phyloP scores from a whole-genome alignment of 805 yeast genomes.

The Ogataea paradorogensis region DNA sequence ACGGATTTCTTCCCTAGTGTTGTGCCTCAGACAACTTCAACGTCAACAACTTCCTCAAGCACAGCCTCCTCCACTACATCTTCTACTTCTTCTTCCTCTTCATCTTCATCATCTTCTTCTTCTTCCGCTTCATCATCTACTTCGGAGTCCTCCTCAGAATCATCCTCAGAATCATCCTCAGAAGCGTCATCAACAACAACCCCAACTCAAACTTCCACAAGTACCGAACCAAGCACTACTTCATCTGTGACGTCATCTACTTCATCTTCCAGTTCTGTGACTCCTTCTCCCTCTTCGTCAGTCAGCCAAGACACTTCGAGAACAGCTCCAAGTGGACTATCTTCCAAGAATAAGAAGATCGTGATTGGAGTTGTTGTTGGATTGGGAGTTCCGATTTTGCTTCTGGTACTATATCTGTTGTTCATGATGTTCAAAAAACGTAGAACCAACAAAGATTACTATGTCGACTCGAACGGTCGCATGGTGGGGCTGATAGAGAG shows the following conservation, averaged over 20 bases:
- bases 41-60: not conserved
- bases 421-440: constrained; percentile 20
- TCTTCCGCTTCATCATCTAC: too few species aligned
- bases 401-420: constrained; percentile 23
- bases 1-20: too few species aligned
- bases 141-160: too few species aligned
- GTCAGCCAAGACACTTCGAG: constrained; percentile 2
- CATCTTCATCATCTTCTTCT: not conserved
- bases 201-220: not conserved
- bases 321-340: constrained; percentile 38
- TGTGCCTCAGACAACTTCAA: not conserved
- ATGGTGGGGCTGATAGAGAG: constrained; percentile 31
- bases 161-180: too few species aligned
- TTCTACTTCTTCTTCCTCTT: constrained; percentile 1
- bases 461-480: constrained; percentile 35
- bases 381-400: constrained; percentile 61
- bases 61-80: constrained; percentile 1
- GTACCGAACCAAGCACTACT: constrained; percentile 4
- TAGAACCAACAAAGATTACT: constrained; percentile 22
- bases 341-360: constrained; percentile 48
- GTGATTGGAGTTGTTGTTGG: constrained; percentile 72
- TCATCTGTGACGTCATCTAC: constrained; percentile 1
- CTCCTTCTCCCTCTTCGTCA: constrained; percentile 31
- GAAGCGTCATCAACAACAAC: not conserved
- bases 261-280: constrained; percentile 11